Evolutionary conservation across 2,329 filamentous ascomycete genomes (phyloP).

Genomic region (Penicillium sp.): DNA sequence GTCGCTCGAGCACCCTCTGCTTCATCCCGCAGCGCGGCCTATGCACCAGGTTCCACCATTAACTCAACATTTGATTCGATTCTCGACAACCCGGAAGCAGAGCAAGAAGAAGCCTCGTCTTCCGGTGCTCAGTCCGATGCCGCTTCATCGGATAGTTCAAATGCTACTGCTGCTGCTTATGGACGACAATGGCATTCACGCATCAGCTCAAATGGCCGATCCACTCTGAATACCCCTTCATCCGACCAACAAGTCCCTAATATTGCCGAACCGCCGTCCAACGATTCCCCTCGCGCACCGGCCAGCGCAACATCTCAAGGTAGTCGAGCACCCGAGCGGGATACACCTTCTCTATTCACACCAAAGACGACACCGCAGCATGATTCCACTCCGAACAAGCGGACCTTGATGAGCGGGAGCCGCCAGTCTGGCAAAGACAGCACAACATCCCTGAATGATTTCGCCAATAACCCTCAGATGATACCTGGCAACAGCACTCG

Average conservation of each 20-base stretch:
- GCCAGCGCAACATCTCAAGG: constrained; percentile 30
- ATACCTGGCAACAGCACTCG: constrained; percentile 68
- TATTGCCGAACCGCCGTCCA: constrained; percentile 63
- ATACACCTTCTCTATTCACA: constrained; percentile 23
- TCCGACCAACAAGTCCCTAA: constrained; percentile 52
- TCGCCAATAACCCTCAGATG: constrained; percentile 64
- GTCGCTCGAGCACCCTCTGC: constrained; percentile 49
- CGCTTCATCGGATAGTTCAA: constrained; percentile 12
- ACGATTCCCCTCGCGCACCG: constrained; percentile 38
- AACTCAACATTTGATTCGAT: constrained; percentile 31
- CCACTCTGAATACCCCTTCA: constrained; percentile 52
- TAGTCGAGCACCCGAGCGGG: constrained; percentile 50
- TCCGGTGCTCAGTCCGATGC: constrained; percentile 21
- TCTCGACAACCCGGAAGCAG: constrained; percentile 26
- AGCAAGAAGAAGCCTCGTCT: constrained; percentile 11
- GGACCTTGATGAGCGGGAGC: constrained; percentile 30
- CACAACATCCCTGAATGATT: constrained; percentile 60
- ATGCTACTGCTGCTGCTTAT: constrained; percentile 37
- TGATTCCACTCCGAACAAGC: constrained; percentile 40
- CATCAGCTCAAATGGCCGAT: constrained; percentile 56
- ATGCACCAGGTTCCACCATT: constrained; percentile 18
- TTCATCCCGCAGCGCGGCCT: constrained; percentile 22
- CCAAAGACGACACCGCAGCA: constrained; percentile 40
- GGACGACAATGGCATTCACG: constrained; percentile 55
- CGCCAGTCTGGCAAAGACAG: constrained; percentile 38